phyloP scores from a whole-genome alignment of 2,329 filamentous ascomycete genomes.

The Grosmannia clavigera region DNA sequence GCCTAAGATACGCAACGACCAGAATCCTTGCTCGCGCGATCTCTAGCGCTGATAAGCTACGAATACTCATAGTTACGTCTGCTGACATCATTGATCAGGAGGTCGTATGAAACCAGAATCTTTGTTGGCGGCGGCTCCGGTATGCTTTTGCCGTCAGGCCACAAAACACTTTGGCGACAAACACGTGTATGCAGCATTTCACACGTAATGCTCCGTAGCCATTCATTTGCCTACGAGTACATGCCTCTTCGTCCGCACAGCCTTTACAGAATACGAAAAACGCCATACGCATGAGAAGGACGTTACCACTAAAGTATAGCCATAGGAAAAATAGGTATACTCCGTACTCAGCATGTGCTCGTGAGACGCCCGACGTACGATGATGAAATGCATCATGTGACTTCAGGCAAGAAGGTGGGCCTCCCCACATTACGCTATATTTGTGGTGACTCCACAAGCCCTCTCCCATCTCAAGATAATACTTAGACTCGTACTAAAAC shows the following conservation, averaged over 20 bases:
- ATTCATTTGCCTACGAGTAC: too few relatives aligned
- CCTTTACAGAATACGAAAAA: not conserved
- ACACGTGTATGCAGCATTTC: not conserved
- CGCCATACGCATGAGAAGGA: not conserved
- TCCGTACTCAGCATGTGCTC: not conserved
- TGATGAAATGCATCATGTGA: not conserved
- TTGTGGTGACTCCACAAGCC: not conserved
- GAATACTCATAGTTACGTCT: not conserved
- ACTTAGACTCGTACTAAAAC: not conserved
- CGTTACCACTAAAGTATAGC: not conserved
- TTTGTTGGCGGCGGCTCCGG: not conserved
- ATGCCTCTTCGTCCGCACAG: too few relatives aligned
- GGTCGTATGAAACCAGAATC: not conserved
- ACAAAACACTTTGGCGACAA: not conserved
- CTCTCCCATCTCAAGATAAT: not conserved
- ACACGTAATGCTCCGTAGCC: too few relatives aligned
- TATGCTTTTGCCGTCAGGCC: not conserved
- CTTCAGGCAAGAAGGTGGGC: not conserved
- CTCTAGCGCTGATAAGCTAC: not conserved
- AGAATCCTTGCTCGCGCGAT: not conserved
- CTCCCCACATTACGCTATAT: not conserved
- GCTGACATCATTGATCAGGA: constrained; percentile 3
- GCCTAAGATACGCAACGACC: not conserved
- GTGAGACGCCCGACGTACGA: not conserved
- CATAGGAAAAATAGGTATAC: not conserved